Conservation (phyloP, 75 land plant species). For the Adiantum capillusveneris region DNA sequence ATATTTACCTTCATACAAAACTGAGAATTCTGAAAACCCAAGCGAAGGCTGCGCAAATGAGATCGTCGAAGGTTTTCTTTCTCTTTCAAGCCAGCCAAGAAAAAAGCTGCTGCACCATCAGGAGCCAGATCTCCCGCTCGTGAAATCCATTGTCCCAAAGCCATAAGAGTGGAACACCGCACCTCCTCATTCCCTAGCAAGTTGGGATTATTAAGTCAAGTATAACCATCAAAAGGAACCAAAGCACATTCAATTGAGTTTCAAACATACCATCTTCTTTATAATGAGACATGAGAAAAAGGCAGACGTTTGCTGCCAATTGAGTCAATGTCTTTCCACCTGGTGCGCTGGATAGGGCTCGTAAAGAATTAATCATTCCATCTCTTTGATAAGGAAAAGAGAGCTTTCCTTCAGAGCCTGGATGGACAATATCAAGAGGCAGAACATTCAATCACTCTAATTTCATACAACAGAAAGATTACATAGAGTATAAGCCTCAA, state of each 20-base stretch:
- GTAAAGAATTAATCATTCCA: slow-evolving; percentile 67
- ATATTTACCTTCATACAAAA: slow-evolving; percentile 35
- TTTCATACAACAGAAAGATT: neutral
- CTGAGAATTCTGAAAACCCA: slow-evolving; percentile 55
- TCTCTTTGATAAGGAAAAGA: slow-evolving; percentile 75
- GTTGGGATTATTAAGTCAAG: neutral
- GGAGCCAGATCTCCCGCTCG: slow-evolving; percentile 42
- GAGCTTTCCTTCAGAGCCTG: slow-evolving; percentile 96
- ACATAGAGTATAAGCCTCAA: neutral
- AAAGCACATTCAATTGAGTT: neutral
- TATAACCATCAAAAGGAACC: neutral
- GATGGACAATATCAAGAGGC: no score
- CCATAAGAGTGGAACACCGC: slow-evolving; percentile 55
- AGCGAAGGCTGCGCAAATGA: slow-evolving; percentile 67
- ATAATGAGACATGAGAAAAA: slow-evolving; percentile 56
- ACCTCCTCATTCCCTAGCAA: slow-evolving; percentile 92
- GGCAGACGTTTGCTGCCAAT: slow-evolving; percentile 42
- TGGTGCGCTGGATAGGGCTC: slow-evolving; percentile 59
- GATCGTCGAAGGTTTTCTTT: slow-evolving; percentile 76
- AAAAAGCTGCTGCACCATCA: slow-evolving; percentile 44
- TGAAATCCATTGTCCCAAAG: slow-evolving; percentile 65
- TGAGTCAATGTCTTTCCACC: slow-evolving; percentile 50
- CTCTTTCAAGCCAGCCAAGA: slow-evolving; percentile 78
- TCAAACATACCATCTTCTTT: slow-evolving; percentile 74
- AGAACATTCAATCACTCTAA: neutral